phyloP scores from a whole-genome alignment of 768 basidiomycete genomes.

The Agaricus sinodeliciosus region DNA sequence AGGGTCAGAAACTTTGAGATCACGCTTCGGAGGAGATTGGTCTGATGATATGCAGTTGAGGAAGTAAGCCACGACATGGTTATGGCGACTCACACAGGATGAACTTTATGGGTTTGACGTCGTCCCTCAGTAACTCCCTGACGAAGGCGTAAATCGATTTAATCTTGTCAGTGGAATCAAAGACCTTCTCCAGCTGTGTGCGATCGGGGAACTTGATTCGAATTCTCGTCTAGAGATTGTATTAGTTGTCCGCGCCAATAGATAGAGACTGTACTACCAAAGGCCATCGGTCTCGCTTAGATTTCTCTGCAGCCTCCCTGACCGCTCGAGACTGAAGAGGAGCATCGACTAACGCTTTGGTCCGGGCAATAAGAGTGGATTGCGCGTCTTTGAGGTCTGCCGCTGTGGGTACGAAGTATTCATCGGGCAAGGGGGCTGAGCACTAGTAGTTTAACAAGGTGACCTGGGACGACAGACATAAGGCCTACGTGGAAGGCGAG shows the following conservation, averaged over 20 bases:
- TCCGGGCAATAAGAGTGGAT: conserved; percentile 51
- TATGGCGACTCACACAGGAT: conserved; percentile 59
- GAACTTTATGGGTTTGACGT: conserved; percentile 75
- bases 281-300: conserved; percentile 66
- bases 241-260: background rate
- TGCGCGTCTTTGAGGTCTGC: conserved; percentile 69
- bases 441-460: background rate
- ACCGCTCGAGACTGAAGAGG: conserved; percentile 61
- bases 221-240: conserved; percentile 58
- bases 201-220: conserved; percentile 78
- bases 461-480: background rate
- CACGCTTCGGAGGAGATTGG: conserved; percentile 76
- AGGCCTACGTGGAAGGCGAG: conserved; percentile 11
- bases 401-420: conserved; percentile 66
- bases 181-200: conserved; percentile 72
- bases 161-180: conserved; percentile 76
- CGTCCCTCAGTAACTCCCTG: conserved; percentile 60
- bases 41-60: conserved; percentile 33
- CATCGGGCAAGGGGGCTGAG: conserved; percentile 55
- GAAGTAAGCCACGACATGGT: background rate
- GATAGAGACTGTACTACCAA: conserved; percentile 36
- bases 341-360: conserved; percentile 57
- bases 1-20: conserved; percentile 77
- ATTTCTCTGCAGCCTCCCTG: conserved; percentile 55
- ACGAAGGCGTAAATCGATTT: conserved; percentile 83